Percentiles rank a stretch among this genome's conserved stretches.
Conservation (phyloP, 805 yeast species). For the Candida orba region DNA sequence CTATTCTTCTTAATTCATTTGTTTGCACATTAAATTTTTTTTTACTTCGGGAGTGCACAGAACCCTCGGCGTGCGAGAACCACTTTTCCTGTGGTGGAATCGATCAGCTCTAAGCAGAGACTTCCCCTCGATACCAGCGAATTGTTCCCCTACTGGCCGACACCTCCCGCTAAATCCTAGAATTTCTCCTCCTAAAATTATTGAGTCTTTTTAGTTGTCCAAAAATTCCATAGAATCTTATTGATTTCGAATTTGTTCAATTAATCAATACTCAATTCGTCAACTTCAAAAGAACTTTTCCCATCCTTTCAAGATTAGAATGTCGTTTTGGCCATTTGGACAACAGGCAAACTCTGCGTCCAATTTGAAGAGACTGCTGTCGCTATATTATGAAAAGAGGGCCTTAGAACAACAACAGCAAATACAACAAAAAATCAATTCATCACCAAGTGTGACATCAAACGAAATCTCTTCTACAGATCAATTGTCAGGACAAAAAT, state of each 20-base stretch:
- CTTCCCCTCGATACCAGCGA: not conserved
- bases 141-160: not conserved
- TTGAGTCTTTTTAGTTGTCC: too few relatives aligned
- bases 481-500: not conserved
- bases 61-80: not conserved
- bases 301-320: conserved; percentile 7
- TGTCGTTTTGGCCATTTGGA: conserved; percentile 43
- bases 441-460: not conserved
- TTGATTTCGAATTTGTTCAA: too few relatives aligned
- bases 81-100: not conserved
- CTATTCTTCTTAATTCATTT: too few relatives aligned
- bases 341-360: conserved; percentile 27
- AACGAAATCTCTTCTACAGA: not conserved
- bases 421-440: conserved; percentile 2
- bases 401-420: conserved; percentile 8
- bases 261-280: not conserved
- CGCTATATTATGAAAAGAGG: conserved; percentile 29
- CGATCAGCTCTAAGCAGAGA: not conserved
- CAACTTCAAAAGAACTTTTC: not conserved
- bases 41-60: too few relatives aligned
- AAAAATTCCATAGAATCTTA: not conserved
- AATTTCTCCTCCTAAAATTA: too few relatives aligned
- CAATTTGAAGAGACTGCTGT: conserved; percentile 33
- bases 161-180: too few relatives aligned
- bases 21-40: too few relatives aligned